phyloP scores from a whole-genome alignment of 306 rosid species.

The Acacia confusa region DNA sequence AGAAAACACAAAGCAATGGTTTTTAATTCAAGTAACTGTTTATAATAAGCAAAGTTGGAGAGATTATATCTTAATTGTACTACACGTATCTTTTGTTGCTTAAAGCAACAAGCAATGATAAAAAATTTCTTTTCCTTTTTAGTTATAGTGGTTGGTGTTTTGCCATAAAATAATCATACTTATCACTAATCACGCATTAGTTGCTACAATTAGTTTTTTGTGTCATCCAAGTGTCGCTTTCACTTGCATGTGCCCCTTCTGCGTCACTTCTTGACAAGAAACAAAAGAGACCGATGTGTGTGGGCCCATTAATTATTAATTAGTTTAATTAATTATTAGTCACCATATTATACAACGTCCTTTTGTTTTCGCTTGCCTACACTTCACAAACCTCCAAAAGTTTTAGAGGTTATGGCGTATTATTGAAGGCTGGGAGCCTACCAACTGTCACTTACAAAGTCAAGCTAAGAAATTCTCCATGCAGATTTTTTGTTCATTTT shows the following conservation, averaged over 20 bases:
- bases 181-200: constrained; percentile 1
- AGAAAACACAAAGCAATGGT: neutral
- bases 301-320: constrained; percentile 40
- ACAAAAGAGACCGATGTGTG: constrained; percentile 37
- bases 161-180: neutral
- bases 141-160: neutral
- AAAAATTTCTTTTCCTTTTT: neutral
- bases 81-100: neutral
- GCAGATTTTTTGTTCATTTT: too few relatives aligned
- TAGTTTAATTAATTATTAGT: neutral
- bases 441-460: neutral
- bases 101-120: neutral
- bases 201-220: neutral
- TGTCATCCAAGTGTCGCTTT: constrained; percentile 42
- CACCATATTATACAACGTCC: constrained; percentile 7
- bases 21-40: neutral
- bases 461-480: too few relatives aligned
- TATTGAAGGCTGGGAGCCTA: constrained; percentile 15
- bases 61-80: neutral
- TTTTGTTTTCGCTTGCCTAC: constrained; percentile 27
- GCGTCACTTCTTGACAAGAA: constrained; percentile 36
- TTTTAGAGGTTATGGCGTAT: constrained; percentile 16
- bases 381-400: neutral
- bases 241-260: constrained; percentile 59
- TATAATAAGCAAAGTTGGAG: neutral